Base-by-base conservation (phyloP, 768 basidiomycete genomes). In the Suillus plorans region DNA sequence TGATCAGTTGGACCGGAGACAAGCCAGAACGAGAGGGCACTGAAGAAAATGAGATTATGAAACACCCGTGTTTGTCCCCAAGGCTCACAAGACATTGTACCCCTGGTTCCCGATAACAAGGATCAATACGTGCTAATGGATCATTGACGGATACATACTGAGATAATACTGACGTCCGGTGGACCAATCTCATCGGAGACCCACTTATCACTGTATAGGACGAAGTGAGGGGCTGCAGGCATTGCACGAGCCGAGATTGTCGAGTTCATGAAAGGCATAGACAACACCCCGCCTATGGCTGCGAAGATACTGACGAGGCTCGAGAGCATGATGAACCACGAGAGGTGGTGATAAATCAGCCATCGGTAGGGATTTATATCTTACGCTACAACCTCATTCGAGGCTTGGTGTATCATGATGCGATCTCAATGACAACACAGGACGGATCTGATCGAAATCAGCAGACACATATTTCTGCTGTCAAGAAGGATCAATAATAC, bases 1-100 rank as follows among this genome's bases (percentile, higher is more conserved):
- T 88, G 86, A 70, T 89, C 87, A 71, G 79, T 85, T 31, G 87
- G 79, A 31, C 87, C 87, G 66, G 78, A 82, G n/a, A 78, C 63
- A 8, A 88, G 80, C 57, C 87, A 79, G 79, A 88, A 88, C 9
- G 86, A 84, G 44, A 82, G 79, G 28, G 78, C 75, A 73, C 80
- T 82, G 6, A 62, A 55, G 53, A 53, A 60, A 49, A 67, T 53
- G 6, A 52, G 34, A 18, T 14, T 12, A 53, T 10, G 31, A 45
- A 37, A 58, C 18, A 56, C 16, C 22, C 47, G 16, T 31, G 31
- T 57, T 28, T 10, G n/a, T 57, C 20, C 12, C 31, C n/a, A 36
- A 18, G 25, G 71, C 81, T 74, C 68, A 84, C 85, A 85, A 87
- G 59, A 87, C 83, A 68, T 86, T 87, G 71, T 76, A 87, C 42